Evolutionary conservation across 345 rosid species (phyloP).

Genomic region (Abelmoschus esculentus): DNA sequence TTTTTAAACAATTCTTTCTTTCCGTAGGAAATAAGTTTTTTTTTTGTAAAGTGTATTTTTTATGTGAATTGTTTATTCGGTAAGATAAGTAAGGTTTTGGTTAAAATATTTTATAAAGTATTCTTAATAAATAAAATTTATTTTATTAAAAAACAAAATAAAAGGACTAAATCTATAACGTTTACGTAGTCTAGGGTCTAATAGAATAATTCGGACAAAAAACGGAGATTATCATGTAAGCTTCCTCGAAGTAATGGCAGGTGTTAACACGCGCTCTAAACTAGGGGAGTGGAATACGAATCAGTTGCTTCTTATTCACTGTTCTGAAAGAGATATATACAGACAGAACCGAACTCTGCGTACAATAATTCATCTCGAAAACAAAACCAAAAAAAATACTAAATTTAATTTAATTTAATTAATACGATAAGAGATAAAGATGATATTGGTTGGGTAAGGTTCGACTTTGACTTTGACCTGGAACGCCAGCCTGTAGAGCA

Average conservation of each 20-base stretch:
- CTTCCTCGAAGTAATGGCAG: background rate
- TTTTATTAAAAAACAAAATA: too few relatives aligned
- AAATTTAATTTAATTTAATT: background rate
- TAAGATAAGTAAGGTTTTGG: too few relatives aligned
- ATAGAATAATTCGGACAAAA: background rate
- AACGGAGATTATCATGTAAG: background rate
- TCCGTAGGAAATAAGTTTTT: too few relatives aligned
- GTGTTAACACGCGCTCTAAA: background rate
- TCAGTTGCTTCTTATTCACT: background rate
- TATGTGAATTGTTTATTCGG: too few relatives aligned
- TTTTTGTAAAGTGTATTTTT: too few relatives aligned
- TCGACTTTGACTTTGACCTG: conserved; percentile 49
- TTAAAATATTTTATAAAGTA: too few relatives aligned
- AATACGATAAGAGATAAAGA: conserved; percentile 39
- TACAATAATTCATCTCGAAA: conserved; percentile 16
- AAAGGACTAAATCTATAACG: too few relatives aligned
- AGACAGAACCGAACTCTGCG: conserved; percentile 16
- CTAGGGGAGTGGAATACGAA: background rate
- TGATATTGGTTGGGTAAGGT: conserved; percentile 40
- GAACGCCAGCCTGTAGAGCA: conserved; percentile 71
- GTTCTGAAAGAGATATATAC: conserved; percentile 24
- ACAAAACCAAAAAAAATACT: conserved; percentile 4
- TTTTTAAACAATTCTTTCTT: too few relatives aligned
- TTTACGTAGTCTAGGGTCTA: too few relatives aligned
- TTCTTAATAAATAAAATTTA: too few relatives aligned